Evolutionary conservation across 805 yeast genomes (phyloP).

Genomic region (Candida chilensis): DNA sequence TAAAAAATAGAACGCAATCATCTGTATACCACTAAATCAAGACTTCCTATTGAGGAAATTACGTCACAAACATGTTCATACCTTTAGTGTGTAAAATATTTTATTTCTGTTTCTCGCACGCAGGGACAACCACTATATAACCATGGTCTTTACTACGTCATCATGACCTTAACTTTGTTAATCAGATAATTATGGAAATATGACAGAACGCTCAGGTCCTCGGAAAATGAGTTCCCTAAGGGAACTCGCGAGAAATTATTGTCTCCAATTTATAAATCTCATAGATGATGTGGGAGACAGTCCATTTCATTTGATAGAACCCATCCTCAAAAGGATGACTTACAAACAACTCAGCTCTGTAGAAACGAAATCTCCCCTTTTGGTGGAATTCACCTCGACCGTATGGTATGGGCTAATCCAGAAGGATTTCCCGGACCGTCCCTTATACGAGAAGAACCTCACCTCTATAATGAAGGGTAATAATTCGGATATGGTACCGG

Average conservation of each 20-base stretch:
- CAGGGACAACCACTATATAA: background rate
- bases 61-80: no score
- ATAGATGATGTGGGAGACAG: slow-evolving; percentile 7
- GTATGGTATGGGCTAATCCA: slow-evolving; percentile 13
- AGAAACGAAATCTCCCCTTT: background rate
- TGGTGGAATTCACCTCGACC: slow-evolving; percentile 7
- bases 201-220: background rate
- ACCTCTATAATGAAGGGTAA: slow-evolving; percentile 2
- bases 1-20: no score
- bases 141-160: no score
- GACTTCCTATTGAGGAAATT: no score
- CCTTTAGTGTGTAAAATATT: no score
- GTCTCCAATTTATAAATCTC: slow-evolving; percentile 4
- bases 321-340: slow-evolving; percentile 12
- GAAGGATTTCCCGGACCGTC: slow-evolving; percentile 16
- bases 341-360: background rate
- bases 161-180: no score
- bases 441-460: slow-evolving; percentile 3
- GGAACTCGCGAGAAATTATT: background rate
- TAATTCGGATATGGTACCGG: no score
- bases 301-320: slow-evolving; percentile 13
- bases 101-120: background rate
- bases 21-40: no score
- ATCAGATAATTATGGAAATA: no score
- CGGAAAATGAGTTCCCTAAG: background rate